These are phyloP conservation scores for Gastrolobium bilobum DNA, from an alignment of 306 rosid genomes.

Conservation along the genomic window DNA sequence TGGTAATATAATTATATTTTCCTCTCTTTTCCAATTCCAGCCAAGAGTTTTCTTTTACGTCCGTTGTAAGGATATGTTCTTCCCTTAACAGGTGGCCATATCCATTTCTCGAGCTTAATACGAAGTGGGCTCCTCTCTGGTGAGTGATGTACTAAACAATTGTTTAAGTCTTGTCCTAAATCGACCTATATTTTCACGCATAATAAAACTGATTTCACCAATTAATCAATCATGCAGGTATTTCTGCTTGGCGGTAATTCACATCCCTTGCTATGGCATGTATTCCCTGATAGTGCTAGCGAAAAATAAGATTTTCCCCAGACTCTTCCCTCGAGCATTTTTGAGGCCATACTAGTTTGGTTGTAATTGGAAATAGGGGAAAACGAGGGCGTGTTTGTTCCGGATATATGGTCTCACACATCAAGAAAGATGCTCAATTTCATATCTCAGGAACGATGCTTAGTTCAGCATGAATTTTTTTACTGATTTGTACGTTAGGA, in stretches of 20 bases:
- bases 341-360: conserved; percentile 49
- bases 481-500: neutral
- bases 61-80: neutral
- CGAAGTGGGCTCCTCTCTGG: conserved; percentile 86
- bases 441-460: neutral
- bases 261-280: conserved; percentile 80
- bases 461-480: neutral
- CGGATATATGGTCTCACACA: neutral
- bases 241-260: conserved; percentile 66
- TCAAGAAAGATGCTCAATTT: neutral
- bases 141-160: conserved; percentile 35
- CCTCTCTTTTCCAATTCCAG: neutral
- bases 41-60: neutral
- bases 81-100: conserved; percentile 70
- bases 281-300: conserved; percentile 69
- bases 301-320: conserved; percentile 64
- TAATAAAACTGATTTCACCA: conserved; percentile 11
- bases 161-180: too few species aligned
- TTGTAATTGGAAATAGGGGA: conserved; percentile 19
- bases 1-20: conserved; percentile 42
- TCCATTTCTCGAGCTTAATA: conserved; percentile 84
- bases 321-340: conserved; percentile 65
- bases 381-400: neutral
- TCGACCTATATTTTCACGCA: too few species aligned
- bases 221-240: conserved; percentile 64